phyloP scores from a whole-genome alignment of 1,284 basidiomycete genomes.

The Pseudozyma sp. region DNA sequence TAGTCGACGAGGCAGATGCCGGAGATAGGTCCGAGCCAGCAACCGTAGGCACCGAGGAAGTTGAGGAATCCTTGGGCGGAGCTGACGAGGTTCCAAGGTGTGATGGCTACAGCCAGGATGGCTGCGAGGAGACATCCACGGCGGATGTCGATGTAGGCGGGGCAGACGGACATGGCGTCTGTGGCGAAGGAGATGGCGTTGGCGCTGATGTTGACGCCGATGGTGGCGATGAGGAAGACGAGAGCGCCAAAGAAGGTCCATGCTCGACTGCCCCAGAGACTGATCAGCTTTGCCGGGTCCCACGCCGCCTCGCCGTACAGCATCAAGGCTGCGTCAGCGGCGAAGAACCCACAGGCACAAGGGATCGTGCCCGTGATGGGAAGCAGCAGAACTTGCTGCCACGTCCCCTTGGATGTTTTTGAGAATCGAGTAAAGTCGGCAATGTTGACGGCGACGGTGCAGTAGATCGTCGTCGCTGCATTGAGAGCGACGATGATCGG shows the following conservation, averaged over 20 bases:
- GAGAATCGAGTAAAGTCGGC: slow-evolving; percentile 29
- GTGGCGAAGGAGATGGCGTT: slow-evolving; percentile 35
- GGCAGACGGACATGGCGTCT: slow-evolving; percentile 25
- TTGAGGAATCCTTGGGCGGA: slow-evolving; percentile 28
- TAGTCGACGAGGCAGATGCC: slow-evolving; percentile 30
- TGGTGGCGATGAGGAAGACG: slow-evolving; percentile 29
- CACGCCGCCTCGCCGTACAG: slow-evolving; percentile 31
- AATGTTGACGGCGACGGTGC: slow-evolving; percentile 36
- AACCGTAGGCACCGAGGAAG: slow-evolving; percentile 39
- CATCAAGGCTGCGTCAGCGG: slow-evolving; percentile 18
- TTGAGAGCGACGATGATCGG: slow-evolving; percentile 25
- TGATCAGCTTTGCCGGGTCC: slow-evolving; percentile 29
- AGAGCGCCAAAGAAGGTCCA: slow-evolving; percentile 28
- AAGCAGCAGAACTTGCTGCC: slow-evolving; percentile 30
- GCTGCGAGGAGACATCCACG: slow-evolving; percentile 20
- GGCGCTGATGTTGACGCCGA: slow-evolving; percentile 30
- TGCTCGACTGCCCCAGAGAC: slow-evolving; percentile 12
- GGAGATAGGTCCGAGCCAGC: slow-evolving; percentile 25
- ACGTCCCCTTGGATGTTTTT: slow-evolving; percentile 20
- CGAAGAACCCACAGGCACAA: slow-evolving; percentile 30
- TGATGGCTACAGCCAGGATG: slow-evolving; percentile 16
- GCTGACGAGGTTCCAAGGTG: slow-evolving; percentile 32
- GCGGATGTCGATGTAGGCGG: slow-evolving; percentile 25
- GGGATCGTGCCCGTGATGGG: slow-evolving; percentile 33
- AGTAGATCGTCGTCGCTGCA: slow-evolving; percentile 26